These are phyloP conservation scores for Apiospora pterosperma DNA, from an alignment of 2,329 filamentous ascomycete genomes.

Conservation along the genomic window DNA sequence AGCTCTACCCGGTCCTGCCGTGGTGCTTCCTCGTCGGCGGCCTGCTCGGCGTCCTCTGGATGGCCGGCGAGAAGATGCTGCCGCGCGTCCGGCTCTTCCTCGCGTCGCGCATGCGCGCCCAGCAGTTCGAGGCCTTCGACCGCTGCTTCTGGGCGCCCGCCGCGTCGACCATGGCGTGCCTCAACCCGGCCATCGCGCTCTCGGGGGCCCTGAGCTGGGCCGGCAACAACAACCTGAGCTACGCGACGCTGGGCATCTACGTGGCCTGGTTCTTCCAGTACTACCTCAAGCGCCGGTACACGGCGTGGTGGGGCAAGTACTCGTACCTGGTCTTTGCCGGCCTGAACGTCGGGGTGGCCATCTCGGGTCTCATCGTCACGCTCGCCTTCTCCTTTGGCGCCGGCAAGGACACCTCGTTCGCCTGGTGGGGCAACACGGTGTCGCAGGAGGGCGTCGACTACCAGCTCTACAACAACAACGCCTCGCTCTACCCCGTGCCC, in stretches of 20 bases:
- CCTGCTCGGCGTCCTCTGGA: conserved; percentile 25
- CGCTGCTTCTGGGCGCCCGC: conserved; percentile 19
- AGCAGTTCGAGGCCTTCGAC: conserved; percentile 16
- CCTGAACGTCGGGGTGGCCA: conserved; percentile 35
- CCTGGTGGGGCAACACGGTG: conserved; percentile 47
- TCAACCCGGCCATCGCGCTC: conserved; percentile 20
- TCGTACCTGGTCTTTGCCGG: conserved; percentile 26
- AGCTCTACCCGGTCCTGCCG: conserved; percentile 26
- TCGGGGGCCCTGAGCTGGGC: conserved; percentile 27
- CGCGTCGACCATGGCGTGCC: conserved; percentile 9
- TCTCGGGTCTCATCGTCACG: conserved; percentile 25
- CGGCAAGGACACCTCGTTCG: conserved; percentile 15
- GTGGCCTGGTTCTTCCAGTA: conserved; percentile 25
- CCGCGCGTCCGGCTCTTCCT: conserved; percentile 15
- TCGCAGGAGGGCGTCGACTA: conserved; percentile 10
- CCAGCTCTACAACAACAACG: conserved; percentile 13
- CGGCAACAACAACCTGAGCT: conserved; percentile 25
- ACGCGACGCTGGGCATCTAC: conserved; percentile 26
- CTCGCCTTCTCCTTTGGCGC: conserved; percentile 22
- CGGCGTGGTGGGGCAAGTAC: conserved; percentile 25
- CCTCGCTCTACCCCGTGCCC: conserved; percentile 6
- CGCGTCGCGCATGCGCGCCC: conserved; percentile 12
- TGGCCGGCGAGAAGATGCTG: conserved; percentile 20
- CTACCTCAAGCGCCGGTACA: conserved; percentile 29
- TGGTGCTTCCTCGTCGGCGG: conserved; percentile 32